phyloP scores from a whole-genome alignment of 2,329 filamentous ascomycete species.

The Chaetothyriales sp. region DNA sequence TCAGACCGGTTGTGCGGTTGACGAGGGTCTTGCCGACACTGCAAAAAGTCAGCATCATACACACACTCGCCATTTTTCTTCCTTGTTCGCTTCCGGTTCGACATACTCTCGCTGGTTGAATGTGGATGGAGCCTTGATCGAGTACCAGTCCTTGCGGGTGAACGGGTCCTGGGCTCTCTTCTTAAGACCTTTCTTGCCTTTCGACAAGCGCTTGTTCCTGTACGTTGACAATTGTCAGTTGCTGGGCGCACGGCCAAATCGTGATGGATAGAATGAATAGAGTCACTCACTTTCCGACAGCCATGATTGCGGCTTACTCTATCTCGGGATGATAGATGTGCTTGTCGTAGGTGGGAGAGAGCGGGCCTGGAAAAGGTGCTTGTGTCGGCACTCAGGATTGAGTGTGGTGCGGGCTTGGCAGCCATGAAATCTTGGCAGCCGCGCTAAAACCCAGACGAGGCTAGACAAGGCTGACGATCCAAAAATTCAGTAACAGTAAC shows the following conservation, averaged over 20 bases:
- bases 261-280: background rate
- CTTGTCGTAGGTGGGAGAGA: constrained; percentile 1
- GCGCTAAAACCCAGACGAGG: background rate
- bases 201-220: constrained; percentile 99
- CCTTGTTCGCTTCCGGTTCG: constrained; percentile 13
- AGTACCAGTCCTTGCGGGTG: constrained; percentile 98
- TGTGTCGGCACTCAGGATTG: background rate
- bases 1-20: constrained; percentile 98
- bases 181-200: constrained; percentile 99
- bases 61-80: constrained; percentile 8
- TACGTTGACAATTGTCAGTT: constrained; percentile 1
- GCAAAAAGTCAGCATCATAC: constrained; percentile 24
- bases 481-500: no score
- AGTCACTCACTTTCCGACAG: constrained; percentile 58
- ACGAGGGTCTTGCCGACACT: constrained; percentile 99
- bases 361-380: background rate
- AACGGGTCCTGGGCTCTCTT: constrained; percentile 98
- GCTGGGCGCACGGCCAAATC: background rate
- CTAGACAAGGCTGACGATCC: background rate
- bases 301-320: constrained; percentile 51
- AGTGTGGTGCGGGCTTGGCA: background rate
- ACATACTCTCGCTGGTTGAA: constrained; percentile 94
- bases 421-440: background rate
- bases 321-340: constrained; percentile 4
- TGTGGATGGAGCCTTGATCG: constrained; percentile 92